Conservation (phyloP, 306 rosid genomes). For the Crataegus laevigata region DNA sequence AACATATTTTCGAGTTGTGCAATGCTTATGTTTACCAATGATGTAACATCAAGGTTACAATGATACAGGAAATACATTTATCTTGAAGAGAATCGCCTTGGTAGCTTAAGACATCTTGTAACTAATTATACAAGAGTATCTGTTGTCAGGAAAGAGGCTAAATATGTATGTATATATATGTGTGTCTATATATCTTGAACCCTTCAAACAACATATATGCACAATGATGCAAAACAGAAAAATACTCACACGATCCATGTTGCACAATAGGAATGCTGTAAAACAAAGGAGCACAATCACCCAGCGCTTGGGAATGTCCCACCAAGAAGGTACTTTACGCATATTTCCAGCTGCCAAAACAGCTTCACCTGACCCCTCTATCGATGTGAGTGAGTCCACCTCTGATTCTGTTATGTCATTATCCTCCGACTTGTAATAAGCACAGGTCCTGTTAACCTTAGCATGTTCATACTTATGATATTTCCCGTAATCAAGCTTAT, state of each 20-base stretch:
- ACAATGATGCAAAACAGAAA: neutral
- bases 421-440: conserved; percentile 69
- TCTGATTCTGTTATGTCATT: conserved; percentile 40
- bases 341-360: conserved; percentile 43
- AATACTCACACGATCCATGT: conserved; percentile 95
- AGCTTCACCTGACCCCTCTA: conserved; percentile 66
- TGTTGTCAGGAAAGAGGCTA: neutral
- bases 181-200: neutral
- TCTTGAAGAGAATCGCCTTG: neutral
- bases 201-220: neutral
- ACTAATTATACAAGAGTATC: neutral
- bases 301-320: conserved; percentile 93
- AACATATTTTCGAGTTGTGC: neutral
- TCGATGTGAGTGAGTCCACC: conserved; percentile 42
- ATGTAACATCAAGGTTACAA: neutral
- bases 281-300: conserved; percentile 86
- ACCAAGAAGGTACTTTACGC: conserved; percentile 47
- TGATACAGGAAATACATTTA: neutral
- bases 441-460: conserved; percentile 39
- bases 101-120: neutral
- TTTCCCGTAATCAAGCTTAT: conserved; percentile 30
- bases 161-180: no score
- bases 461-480: conserved; percentile 20
- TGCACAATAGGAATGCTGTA: conserved; percentile 77
- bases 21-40: neutral